A percentile compares a stretch with the other conserved stretches of the same genome.
Conservation (phyloP, 768 basidiomycete genomes). For the Collybiopsis luxurians region DNA sequence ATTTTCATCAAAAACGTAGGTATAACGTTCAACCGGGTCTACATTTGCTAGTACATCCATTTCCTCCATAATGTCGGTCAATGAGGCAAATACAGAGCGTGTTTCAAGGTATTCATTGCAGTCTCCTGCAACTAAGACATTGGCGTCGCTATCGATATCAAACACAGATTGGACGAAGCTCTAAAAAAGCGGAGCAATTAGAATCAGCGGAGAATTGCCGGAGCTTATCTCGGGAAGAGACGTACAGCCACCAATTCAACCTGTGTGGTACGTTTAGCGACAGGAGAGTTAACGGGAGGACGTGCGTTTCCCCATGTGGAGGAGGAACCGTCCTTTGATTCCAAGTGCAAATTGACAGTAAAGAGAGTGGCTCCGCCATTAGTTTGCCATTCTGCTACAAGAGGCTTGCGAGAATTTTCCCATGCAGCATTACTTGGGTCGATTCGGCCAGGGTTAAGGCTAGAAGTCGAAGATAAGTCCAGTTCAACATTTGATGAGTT, state of each 20-base stretch:
- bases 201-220: background rate
- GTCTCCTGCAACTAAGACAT: conserved; percentile 55
- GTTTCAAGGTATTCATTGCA: conserved; percentile 61
- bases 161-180: conserved; percentile 47
- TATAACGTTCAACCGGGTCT: conserved; percentile 52
- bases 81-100: conserved; percentile 45
- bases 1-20: conserved; percentile 60
- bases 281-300: conserved; percentile 53
- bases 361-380: conserved; percentile 42
- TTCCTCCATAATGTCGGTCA: conserved; percentile 40
- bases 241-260: conserved; percentile 49
- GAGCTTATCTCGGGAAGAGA: conserved; percentile 7
- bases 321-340: conserved; percentile 55
- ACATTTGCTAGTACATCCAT: conserved; percentile 50
- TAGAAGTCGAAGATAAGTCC: conserved; percentile 20
- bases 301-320: conserved; percentile 55
- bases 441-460: conserved; percentile 62
- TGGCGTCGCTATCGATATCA: conserved; percentile 37
- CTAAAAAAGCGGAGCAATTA: no score
- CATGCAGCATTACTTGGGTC: conserved; percentile 55
- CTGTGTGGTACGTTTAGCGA: conserved; percentile 47
- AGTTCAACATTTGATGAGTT: background rate
- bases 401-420: conserved; percentile 55
- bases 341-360: conserved; percentile 60
- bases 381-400: conserved; percentile 57